Evolutionary conservation across 2,329 filamentous ascomycete species (phyloP).

Genomic region (Pseudogymnoascus sp.): DNA sequence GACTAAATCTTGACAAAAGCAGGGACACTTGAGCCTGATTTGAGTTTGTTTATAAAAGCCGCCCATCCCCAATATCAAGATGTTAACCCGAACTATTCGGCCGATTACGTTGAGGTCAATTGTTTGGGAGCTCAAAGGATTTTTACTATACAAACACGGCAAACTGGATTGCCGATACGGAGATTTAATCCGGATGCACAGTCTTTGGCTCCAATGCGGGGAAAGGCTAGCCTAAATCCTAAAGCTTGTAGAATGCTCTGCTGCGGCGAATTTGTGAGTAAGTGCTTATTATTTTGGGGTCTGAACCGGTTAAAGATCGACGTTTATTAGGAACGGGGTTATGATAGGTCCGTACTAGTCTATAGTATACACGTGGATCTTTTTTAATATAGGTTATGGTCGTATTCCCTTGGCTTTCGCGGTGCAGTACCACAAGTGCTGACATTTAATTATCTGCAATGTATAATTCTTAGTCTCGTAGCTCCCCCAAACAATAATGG

Average conservation of each 20-base stretch:
- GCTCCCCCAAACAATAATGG: not conserved
- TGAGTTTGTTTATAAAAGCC: not conserved
- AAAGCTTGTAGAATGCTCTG: not conserved
- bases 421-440: not conserved
- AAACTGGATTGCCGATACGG: constrained; percentile 11
- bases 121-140: not conserved
- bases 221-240: not conserved
- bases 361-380: not conserved
- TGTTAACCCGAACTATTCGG: not conserved
- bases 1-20: not conserved
- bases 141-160: not conserved
- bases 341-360: not conserved
- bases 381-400: not conserved
- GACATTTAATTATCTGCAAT: not conserved
- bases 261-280: not conserved
- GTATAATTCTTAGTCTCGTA: not conserved
- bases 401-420: not conserved
- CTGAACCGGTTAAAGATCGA: not conserved
- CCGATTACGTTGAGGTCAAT: not conserved
- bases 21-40: not conserved
- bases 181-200: constrained; percentile 7
- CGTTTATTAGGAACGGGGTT: not conserved
- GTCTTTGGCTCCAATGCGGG: not conserved
- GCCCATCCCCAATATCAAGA: not conserved
- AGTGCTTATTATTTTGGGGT: not conserved